Conservation (phyloP, 139 green algal species). For the Pseudopediastrum boryanum region DNA sequence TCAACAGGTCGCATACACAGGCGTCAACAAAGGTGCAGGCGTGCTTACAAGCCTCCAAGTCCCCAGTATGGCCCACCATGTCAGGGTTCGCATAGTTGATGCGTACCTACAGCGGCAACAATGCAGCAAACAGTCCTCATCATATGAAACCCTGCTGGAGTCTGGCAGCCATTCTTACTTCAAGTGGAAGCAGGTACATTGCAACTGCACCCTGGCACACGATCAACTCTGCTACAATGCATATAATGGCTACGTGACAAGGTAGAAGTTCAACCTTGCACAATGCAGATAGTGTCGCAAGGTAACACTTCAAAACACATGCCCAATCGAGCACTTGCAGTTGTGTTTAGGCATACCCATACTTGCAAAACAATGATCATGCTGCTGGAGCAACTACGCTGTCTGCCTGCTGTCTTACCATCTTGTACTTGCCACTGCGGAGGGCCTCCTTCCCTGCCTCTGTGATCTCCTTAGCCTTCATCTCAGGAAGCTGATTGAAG, state of each 20-base stretch:
- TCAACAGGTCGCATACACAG: conserved; percentile 82
- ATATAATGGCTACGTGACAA: too few relatives aligned
- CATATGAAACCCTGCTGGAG: too few relatives aligned
- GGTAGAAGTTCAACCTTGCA: too few relatives aligned
- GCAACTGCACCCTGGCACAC: too few relatives aligned
- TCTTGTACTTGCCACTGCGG: conserved; percentile 56
- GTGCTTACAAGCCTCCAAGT: conserved; percentile 68
- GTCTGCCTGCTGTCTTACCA: conserved; percentile 29
- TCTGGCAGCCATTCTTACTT: too few relatives aligned
- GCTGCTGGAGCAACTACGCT: not conserved
- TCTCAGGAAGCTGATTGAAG: conserved; percentile 93
- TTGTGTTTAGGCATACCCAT: not conserved
- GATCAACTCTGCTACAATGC: too few relatives aligned
- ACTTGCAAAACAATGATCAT: not conserved
- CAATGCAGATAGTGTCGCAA: too few relatives aligned
- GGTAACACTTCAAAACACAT: not conserved
- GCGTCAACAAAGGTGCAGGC: conserved; percentile 77
- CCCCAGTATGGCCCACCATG: conserved; percentile 91
- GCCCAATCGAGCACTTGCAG: not conserved
- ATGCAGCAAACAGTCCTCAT: too few relatives aligned
- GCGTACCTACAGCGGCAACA: conserved; percentile 44
- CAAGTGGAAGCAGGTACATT: too few relatives aligned
- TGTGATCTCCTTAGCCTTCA: conserved; percentile 95
- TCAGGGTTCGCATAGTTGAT: conserved; percentile 90
- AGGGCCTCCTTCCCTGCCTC: conserved; percentile 89